Conservation (phyloP, 1,284 basidiomycete genomes). For the Trichosporon coremiiforme region DNA sequence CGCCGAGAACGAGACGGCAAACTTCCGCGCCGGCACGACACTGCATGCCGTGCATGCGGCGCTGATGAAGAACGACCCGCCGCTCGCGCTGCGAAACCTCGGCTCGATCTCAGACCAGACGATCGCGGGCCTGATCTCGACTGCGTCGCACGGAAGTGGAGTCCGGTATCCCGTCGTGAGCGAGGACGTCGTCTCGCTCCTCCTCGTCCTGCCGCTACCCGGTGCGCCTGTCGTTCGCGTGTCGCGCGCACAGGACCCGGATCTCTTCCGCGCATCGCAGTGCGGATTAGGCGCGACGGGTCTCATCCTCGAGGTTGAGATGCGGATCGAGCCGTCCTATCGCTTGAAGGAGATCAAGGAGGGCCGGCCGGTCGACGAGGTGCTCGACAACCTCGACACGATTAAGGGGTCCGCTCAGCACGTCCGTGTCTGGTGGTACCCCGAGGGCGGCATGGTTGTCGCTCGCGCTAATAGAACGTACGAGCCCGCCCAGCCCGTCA, state of each 20-base stretch:
- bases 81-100: conserved; percentile 84
- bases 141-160: conserved; percentile 93
- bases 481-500: conserved; percentile 62
- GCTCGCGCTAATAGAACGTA: conserved; percentile 73
- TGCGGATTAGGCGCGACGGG: conserved; percentile 95
- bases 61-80: conserved; percentile 65
- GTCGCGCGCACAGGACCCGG: conserved; percentile 60
- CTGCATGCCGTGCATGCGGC: conserved; percentile 68
- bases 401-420: conserved; percentile 75
- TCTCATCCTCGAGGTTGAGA: conserved; percentile 75
- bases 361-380: conserved; percentile 65
- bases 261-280: conserved; percentile 87
- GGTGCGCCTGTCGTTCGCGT: conserved; percentile 46
- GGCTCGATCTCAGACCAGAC: conserved; percentile 98
- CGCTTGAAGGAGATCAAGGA: conserved; percentile 76
- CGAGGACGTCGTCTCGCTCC: conserved; percentile 73
- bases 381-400: conserved; percentile 58
- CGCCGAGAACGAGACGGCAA: conserved; percentile 62
- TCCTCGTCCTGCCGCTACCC: conserved; percentile 61
- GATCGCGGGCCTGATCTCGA: conserved; percentile 89
- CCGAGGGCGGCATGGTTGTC: conserved; percentile 73
- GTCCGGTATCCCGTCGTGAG: conserved; percentile 79
- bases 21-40: conserved; percentile 76
- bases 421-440: conserved; percentile 94
- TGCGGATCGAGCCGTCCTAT: conserved; percentile 81